Conservation (phyloP, 1,139 yeast genomes). For the Debaryomyces coudertii region DNA sequence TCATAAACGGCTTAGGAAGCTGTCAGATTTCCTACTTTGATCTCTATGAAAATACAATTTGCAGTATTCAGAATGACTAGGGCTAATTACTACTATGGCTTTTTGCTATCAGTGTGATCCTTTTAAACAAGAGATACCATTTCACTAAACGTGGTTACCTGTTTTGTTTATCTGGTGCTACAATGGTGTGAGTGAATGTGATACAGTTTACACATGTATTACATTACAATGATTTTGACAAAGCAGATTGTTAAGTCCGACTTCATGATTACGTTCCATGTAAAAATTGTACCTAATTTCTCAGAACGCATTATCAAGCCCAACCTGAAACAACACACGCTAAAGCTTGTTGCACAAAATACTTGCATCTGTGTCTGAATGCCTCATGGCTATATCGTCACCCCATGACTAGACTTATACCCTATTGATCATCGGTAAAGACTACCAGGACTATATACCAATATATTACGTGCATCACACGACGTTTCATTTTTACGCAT, state of each 20-base stretch:
- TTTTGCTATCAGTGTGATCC: neutral
- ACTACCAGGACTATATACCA: neutral
- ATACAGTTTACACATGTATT: no score
- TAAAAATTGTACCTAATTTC: neutral
- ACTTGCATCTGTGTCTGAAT: no score
- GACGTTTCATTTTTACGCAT: slow-evolving; percentile 1
- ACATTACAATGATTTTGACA: no score
- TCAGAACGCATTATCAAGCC: neutral
- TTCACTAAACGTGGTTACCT: no score
- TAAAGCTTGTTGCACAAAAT: neutral
- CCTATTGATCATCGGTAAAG: neutral
- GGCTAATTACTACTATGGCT: neutral
- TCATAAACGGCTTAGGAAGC: slow-evolving; percentile 13
- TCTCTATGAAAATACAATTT: neutral
- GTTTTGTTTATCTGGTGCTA: no score
- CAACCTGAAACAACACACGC: neutral
- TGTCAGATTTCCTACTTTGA: neutral
- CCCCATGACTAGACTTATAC: neutral
- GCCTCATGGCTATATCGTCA: neutral
- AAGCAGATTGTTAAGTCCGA: no score
- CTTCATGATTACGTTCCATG: neutral
- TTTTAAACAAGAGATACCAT: no score
- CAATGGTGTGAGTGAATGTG: no score
- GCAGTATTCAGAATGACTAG: neutral
- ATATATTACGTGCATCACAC: slow-evolving; percentile 3